Base-by-base conservation (phyloP, 2,329 filamentous ascomycete genomes). In the Parastagonospora avenae region DNA sequence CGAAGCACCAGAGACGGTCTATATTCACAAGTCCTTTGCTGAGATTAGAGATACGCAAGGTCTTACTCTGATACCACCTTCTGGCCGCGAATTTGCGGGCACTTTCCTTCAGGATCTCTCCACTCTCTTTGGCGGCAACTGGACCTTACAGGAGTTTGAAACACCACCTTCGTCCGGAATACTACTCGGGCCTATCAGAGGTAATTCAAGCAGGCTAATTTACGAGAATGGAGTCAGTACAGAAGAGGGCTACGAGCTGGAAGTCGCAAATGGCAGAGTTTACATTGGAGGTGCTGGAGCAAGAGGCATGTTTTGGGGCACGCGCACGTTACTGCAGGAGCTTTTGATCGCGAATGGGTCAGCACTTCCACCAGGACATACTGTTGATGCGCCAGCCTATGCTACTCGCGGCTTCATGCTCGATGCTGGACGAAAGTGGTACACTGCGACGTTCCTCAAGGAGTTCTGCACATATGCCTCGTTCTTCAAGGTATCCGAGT, bases 11-110 rank as follows among this genome's bases (percentile, higher is more conserved):
- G 65, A 60, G 37, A 73, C 62, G 4, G 73, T 80, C 28, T 82
- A 77, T 48, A 74, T 83, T 8, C 63, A 76, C 4, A 53, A 57
- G 0, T 54, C 50, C 1, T 76, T 82, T 40, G 74, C 77, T 0
- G 59, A 68, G 1, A 59, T 54, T 29, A 69, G 64, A 7, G 81
- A 83, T 47, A 67, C 69, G 0, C 66, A 75, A 42, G 80, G 80
- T 1, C 61, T 82, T 27, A 82, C 79, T 0, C 70, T 82, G 8
- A 82, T 83, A 37, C 81, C 81, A 1, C 81, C 81, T 0, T 77
- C 76, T 0, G 77, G 77, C 1, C 56, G 68, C n/a, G 77, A 81
- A 3, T 83, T 83, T 36, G 80, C 80, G 2, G 60, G 70, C 14
- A 77, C 74, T 0, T 82, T 83, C 49, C 60, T 67, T 16, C 59